Conservation (phyloP, 73 alveolate species). For the Paramecium biaurelia region DNA sequence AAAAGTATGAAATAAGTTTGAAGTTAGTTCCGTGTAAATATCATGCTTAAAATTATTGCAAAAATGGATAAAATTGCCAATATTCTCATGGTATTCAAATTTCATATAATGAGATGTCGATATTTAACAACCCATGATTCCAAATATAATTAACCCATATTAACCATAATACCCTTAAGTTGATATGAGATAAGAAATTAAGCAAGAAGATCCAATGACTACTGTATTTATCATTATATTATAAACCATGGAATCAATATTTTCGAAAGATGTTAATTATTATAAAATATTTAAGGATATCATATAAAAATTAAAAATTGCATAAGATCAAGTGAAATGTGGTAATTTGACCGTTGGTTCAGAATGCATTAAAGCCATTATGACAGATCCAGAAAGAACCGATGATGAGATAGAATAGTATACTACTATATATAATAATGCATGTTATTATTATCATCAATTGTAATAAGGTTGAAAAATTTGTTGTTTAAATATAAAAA, state of each 20-base stretch:
- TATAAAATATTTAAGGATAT: not conserved
- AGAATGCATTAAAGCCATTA: not conserved
- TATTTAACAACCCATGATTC: not conserved
- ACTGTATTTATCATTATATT: not conserved
- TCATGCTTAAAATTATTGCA: conserved; percentile 26
- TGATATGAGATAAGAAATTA: not conserved
- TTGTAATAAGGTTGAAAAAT: not conserved
- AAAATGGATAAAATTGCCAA: conserved; percentile 14
- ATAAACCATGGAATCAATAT: conserved; percentile 1
- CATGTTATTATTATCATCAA: not conserved
- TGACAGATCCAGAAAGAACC: not conserved
- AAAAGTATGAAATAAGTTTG: not conserved
- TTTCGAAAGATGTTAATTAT: not conserved
- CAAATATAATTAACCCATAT: not conserved
- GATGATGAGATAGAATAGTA: conserved; percentile 7
- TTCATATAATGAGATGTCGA: not conserved
- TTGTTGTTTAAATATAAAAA: not conserved
- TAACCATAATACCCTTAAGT: not conserved
- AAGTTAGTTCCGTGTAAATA: not conserved
- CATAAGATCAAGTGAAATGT: not conserved
- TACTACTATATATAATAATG: not conserved
- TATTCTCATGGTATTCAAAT: conserved; percentile 25
- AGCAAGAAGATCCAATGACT: not conserved
- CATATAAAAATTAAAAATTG: conserved; percentile 13
- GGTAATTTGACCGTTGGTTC: conserved; percentile 15